phyloP scores from a whole-genome alignment of 305 asterid species.

The Nicotiana rustica region DNA sequence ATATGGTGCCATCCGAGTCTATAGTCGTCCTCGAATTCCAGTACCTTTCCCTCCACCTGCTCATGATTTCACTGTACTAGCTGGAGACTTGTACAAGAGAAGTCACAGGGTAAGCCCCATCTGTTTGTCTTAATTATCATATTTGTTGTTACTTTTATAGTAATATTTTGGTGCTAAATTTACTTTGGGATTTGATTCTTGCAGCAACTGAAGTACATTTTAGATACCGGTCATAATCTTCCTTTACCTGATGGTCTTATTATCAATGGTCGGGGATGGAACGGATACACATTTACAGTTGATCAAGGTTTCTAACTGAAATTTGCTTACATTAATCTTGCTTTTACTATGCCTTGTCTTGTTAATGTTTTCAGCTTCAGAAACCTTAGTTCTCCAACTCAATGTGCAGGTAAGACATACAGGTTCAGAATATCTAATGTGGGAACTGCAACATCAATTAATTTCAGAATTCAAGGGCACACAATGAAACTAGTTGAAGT shows the following conservation, averaged over 20 bases:
- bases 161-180: slow-evolving; percentile 22
- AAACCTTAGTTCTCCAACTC: neutral
- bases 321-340: neutral
- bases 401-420: slow-evolving; percentile 78
- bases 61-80: slow-evolving; percentile 74
- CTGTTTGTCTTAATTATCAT: neutral
- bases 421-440: slow-evolving; percentile 92
- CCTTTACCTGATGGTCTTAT: slow-evolving; percentile 92
- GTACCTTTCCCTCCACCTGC: slow-evolving; percentile 87
- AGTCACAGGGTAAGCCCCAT: slow-evolving; percentile 66
- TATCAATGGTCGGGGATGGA: slow-evolving; percentile 95
- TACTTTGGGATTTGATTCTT: slow-evolving; percentile 31
- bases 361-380: neutral
- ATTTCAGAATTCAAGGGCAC: slow-evolving; percentile 93
- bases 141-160: neutral
- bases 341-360: neutral
- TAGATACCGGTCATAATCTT: slow-evolving; percentile 82
- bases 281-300: slow-evolving; percentile 80
- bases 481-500: slow-evolving; percentile 83
- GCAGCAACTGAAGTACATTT: slow-evolving; percentile 78
- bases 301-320: slow-evolving; percentile 61
- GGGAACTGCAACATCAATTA: slow-evolving; percentile 74
- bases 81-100: slow-evolving; percentile 94
- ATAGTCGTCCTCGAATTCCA: slow-evolving; percentile 87
- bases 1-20: slow-evolving; percentile 80